Evolutionary conservation across 2,329 filamentous ascomycete species (phyloP), one percentile per base, ranked within the genome.

Genomic region (Epichloe baconii): DNA sequence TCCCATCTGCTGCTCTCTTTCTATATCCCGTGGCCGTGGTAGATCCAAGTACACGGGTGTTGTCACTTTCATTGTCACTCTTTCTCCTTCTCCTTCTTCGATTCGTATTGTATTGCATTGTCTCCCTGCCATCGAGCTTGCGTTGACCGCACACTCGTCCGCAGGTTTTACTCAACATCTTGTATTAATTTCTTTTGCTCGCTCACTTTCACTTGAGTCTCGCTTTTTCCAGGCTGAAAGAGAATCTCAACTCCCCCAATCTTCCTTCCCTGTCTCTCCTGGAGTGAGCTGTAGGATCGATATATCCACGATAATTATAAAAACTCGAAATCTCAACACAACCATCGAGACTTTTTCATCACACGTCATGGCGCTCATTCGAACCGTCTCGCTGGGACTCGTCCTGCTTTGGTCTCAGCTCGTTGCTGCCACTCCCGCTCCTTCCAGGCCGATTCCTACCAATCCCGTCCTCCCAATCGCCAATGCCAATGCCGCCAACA

Each of bases 401-500:
- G 21, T 26, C 21, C 49, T 50, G 6, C n/a, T 50, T 36, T 26
- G 26, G 15, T n/a, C 50, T 15, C 50, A 52, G 23, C 21, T 48
- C n/a, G 23, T 15, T 19, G 50, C 45, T 12, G 50, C 46, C 10
- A n/a, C 26, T 12, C 42, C 51, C 7, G 5, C 46, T 21, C 34
- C 34, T 12, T 35, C 47, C 5, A 42, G 4, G 2, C 26, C 42
- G 6, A 7, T 11, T 14, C 17, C 47, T 35, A 42, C 26, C 40
- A 50, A 38, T 17, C n/a, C 47, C 36, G 49, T 55, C 34, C 60
- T 76, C 14, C 71, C 74, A 56, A 64, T 82, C 58, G 64, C 66
- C 58, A 82, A 81, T 61, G 62, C 70, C 2, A 64, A 71, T 35
- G 72, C 71, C 50, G 57, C 57, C 10, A 67, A 79, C 58, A 64